Conservation (phyloP, 192 early-diverging fungal species). For the Obelidium mucronatum region DNA sequence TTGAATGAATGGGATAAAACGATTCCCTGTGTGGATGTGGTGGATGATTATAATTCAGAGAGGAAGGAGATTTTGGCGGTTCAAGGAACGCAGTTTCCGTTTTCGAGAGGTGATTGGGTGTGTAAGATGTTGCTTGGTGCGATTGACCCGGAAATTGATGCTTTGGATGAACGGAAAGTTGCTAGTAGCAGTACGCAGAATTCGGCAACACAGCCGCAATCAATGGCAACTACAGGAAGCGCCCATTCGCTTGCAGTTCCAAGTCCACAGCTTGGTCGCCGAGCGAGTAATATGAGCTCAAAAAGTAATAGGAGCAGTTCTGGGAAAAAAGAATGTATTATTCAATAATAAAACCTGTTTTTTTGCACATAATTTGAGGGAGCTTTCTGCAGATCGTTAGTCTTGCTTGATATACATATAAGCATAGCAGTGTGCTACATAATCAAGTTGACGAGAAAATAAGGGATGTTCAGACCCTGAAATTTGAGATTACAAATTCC, state of each 20-base stretch:
- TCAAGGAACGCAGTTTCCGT: neutral
- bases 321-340: neutral
- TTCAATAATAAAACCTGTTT: neutral
- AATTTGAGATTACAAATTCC: no score
- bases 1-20: slow-evolving; percentile 18
- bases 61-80: neutral
- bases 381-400: no score
- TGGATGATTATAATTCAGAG: slow-evolving; percentile 16
- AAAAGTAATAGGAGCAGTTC: neutral
- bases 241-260: no score
- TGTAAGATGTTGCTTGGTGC: slow-evolving; percentile 17
- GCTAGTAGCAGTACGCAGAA: no score
- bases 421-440: no score
- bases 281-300: neutral
- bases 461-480: no score
- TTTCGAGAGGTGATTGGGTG: slow-evolving; percentile 16
- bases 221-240: no score
- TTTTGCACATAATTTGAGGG: no score
- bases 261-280: no score
- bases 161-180: slow-evolving; percentile 19
- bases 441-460: no score
- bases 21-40: slow-evolving; percentile 3
- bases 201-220: no score
- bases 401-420: no score
- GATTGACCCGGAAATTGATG: slow-evolving; percentile 30